phyloP scores from a whole-genome alignment of 495 filamentous ascomycete species.

The Viridothelium virens region DNA sequence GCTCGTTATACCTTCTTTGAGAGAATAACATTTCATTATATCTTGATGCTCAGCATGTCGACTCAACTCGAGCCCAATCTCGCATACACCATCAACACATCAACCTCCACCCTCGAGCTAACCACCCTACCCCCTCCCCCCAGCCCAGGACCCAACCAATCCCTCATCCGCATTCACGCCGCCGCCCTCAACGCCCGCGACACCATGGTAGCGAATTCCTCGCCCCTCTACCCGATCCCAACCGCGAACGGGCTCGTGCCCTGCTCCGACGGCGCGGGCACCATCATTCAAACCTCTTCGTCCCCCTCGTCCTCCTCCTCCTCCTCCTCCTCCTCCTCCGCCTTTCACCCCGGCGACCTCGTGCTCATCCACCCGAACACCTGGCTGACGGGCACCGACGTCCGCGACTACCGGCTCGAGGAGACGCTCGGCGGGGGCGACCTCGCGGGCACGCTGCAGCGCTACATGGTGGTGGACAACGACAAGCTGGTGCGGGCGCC shows the following conservation, averaged over 20 bases:
- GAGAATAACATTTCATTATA: background rate
- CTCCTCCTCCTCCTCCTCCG: constrained; percentile 21
- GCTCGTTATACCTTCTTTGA: background rate
- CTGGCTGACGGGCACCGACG: constrained; percentile 25
- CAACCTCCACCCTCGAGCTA: constrained; percentile 13
- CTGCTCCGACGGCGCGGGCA: constrained; percentile 35
- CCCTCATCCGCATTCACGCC: constrained; percentile 28
- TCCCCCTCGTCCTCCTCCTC: constrained; percentile 22
- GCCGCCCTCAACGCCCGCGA: constrained; percentile 31
- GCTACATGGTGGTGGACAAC: constrained; percentile 26
- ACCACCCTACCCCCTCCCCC: constrained; percentile 19
- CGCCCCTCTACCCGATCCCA: constrained; percentile 22
- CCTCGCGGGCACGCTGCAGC: constrained; percentile 22
- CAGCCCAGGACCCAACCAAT: constrained; percentile 22
- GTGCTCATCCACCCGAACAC: constrained; percentile 28
- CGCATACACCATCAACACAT: constrained; percentile 13
- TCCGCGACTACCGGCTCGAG: constrained; percentile 16
- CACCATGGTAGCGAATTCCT: constrained; percentile 22
- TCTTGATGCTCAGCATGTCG: background rate
- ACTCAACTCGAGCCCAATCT: background rate
- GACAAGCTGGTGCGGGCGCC: constrained; percentile 28
- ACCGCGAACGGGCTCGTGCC: constrained; percentile 20
- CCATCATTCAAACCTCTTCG: constrained; percentile 25
- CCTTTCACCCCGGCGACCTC: constrained; percentile 22
- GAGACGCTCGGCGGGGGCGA: constrained; percentile 22